Evolutionary conservation across 495 filamentous ascomycete species (phyloP), one percentile per base, ranked within the genome.

Genomic region (Penicillium crystallinum): DNA sequence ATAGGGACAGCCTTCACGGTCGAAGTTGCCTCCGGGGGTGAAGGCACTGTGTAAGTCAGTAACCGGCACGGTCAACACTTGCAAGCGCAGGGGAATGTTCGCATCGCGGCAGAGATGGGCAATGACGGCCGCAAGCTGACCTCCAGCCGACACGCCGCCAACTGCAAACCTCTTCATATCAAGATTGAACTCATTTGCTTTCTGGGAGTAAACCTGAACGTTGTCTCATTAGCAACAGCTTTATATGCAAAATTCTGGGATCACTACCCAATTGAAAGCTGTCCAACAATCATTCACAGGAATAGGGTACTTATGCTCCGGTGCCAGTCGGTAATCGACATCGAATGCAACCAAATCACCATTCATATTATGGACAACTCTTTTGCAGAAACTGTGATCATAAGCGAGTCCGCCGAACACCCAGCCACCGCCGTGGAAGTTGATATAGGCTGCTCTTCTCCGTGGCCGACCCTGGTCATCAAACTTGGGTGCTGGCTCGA

Each of bases 381-480:
- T 55, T 47, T 73, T 72, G 46, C 69, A 73, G 34, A 69, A 66
- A 29, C 68, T 66, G 55, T 72, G 69, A 35, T 73, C 70, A 1
- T 46, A 53, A 1, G 37, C 17, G 0, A 73, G 60, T 6, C 66
- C 64, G 1, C 70, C 69, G 56, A 70, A 72, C 12, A 73, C 69
- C 70, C 68, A 73, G 17, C 70, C 70, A 35, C 70, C 67, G 8
- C 70, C 70, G 35, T 73, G 68, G 43, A 70, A 70, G 43, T 70
- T 72, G 49, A 73, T 25, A 55, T 71, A 72, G 12, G 61, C 70
- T 0, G 67, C 68, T 53, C 68, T 64, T 36, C 65, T 67, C 57
- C 63, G 61, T n/a, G 59, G 57, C 18, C 61, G 51, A 2, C 65
- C 61, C 23, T 69, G 50, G 3, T 56, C 57, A 38, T 72, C 57